Evolutionary conservation across 2,329 filamentous ascomycete species (phyloP).

Genomic region (Clathrospora elynae): DNA sequence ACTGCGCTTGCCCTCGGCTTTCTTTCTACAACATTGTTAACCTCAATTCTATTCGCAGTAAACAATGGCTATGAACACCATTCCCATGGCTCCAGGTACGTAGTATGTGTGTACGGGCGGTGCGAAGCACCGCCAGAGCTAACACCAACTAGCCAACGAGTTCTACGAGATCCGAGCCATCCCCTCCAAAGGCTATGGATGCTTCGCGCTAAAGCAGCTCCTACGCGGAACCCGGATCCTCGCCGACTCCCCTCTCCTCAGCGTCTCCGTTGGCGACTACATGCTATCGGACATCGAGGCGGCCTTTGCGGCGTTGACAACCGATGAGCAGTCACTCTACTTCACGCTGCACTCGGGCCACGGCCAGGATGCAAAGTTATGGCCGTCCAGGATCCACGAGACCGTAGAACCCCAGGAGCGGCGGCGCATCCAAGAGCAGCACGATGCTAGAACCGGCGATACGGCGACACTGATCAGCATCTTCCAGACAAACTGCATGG

Average conservation of each 20-base stretch:
- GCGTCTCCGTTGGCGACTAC: constrained; percentile 41
- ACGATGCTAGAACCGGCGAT: constrained; percentile 33
- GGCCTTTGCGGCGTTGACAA: constrained; percentile 28
- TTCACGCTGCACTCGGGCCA: constrained; percentile 37
- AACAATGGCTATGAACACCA: no score
- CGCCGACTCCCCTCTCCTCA: constrained; percentile 48
- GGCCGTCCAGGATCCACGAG: constrained; percentile 37
- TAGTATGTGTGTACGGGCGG: background rate
- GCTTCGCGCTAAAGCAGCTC: constrained; percentile 47
- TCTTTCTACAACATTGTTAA: no score
- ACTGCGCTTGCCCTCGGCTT: no score
- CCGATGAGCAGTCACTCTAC: constrained; percentile 29
- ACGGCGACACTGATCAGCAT: constrained; percentile 37
- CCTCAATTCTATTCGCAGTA: no score
- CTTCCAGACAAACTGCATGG: constrained; percentile 52
- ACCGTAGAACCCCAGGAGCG: constrained; percentile 24
- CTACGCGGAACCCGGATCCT: constrained; percentile 49
- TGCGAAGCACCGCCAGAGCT: background rate
- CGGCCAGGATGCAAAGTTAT: constrained; percentile 31
- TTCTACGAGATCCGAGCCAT: constrained; percentile 41
- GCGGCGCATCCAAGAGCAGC: constrained; percentile 39
- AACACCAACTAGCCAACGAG: constrained; percentile 15
- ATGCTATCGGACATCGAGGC: constrained; percentile 40
- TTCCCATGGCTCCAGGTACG: constrained; percentile 10
- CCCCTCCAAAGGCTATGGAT: constrained; percentile 51